Conservation (phyloP, 1,139 yeast genomes). For the Scheffersomyces titani region DNA sequence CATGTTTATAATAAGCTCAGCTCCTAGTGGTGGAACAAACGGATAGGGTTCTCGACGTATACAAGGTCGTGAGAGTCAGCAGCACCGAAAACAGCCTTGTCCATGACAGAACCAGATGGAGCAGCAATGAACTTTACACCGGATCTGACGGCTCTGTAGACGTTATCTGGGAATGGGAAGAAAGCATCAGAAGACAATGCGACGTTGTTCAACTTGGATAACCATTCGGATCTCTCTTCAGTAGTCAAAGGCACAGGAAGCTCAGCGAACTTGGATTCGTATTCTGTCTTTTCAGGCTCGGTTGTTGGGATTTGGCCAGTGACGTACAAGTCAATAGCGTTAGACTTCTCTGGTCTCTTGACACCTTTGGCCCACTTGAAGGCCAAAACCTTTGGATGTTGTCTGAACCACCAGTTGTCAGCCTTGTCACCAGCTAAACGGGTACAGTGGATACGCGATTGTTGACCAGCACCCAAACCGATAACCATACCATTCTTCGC, state of each 20-base stretch:
- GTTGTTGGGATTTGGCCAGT: conserved; percentile 86
- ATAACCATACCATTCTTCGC: conserved; percentile 99
- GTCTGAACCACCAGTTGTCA: conserved; percentile 99
- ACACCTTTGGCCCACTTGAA: conserved; percentile 98
- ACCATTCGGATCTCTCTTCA: conserved; percentile 88
- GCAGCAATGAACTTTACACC: conserved; percentile 97
- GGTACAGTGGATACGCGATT: conserved; percentile 98
- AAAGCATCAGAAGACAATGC: conserved; percentile 96
- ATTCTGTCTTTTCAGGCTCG: conserved; percentile 93
- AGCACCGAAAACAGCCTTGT: conserved; percentile 91
- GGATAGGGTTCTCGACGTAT: conserved; percentile 92
- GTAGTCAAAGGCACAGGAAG: conserved; percentile 81
- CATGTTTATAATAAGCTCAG: not conserved
- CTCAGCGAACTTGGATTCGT: conserved; percentile 81
- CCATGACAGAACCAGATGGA: conserved; percentile 97
- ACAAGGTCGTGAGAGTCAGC: conserved; percentile 88
- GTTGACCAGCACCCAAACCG: conserved; percentile 99
- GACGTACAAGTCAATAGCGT: conserved; percentile 93
- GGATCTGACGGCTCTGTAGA: conserved; percentile 93
- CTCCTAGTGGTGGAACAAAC: conserved; percentile 89
- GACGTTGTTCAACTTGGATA: conserved; percentile 73
- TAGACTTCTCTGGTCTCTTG: conserved; percentile 97
- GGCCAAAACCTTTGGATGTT: conserved; percentile 89
- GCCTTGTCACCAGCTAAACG: conserved; percentile 99
- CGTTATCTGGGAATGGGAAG: conserved; percentile 99